A percentile compares a stretch with the other conserved stretches of the same genome.
phyloP scores from a whole-genome alignment of 352 stramenopile species.

The Globisporangium paddicum region DNA sequence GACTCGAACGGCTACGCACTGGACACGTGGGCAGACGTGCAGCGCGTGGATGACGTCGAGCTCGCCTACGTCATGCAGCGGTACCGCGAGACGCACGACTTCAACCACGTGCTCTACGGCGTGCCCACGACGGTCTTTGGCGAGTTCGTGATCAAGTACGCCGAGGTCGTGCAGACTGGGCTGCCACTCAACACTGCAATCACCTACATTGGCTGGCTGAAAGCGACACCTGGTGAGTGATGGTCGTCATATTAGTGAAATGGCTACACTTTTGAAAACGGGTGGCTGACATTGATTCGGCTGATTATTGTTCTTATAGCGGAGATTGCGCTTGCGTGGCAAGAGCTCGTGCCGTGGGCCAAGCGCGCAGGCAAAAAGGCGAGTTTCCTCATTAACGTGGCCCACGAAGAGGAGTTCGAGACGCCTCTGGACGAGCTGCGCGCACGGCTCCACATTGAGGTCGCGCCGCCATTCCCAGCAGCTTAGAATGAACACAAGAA shows the following conservation, averaged over 20 bases:
- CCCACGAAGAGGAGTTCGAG: conserved; percentile 96
- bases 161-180: conserved; percentile 95
- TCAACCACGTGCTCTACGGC: conserved; percentile 94
- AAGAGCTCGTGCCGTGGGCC: conserved; percentile 94
- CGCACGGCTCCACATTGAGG: conserved; percentile 39
- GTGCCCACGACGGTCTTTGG: conserved; percentile 94
- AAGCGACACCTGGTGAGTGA: conserved; percentile 50
- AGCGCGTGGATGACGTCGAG: conserved; percentile 91
- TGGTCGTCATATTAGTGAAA: neutral
- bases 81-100: conserved; percentile 94
- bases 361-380: conserved; percentile 63
- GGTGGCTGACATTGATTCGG: no score
- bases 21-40: conserved; percentile 58
- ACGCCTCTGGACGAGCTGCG: conserved; percentile 88
- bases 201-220: conserved; percentile 86
- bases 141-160: conserved; percentile 96
- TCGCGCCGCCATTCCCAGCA: conserved; percentile 19
- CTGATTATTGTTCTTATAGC: conserved; percentile 6
- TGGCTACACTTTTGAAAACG: no score
- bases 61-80: conserved; percentile 96
- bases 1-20: conserved; percentile 78
- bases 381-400: conserved; percentile 90
- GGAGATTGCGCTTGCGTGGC: conserved; percentile 61
- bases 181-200: conserved; percentile 93
- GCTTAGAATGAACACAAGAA: no score